Evolutionary conservation across 805 yeast genomes (phyloP), one percentile per base, ranked within the genome.

Genomic region (Kuraishia floccosa): DNA sequence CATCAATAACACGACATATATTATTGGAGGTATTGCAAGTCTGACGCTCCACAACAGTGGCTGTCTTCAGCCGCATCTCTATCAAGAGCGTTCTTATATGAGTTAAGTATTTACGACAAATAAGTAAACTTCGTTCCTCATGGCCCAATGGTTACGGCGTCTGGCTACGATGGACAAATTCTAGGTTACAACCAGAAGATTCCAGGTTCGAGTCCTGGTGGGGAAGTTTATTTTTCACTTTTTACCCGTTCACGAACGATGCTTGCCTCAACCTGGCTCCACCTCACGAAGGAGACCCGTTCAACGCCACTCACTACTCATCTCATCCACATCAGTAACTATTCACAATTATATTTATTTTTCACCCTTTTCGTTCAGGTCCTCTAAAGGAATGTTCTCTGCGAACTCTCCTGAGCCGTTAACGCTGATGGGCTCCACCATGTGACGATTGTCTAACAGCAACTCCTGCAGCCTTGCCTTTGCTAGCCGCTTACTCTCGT

Each of bases 141-240:
- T 70, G 76, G 76, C 76, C 76, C 74, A 70, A 70, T 70, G 76
- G 76, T 70, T 73, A 69, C 70, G 76, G 76, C 76, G 76, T 70
- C 74, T 68, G 76, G 75, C 76, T 70, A 69, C 76, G 76, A 64
- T 59, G 24, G 47, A 30, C 33, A 36, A 39, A 35, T 39, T 38
- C 42, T 34, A 33, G n/a, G n/a, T 39, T 33, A 42, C 38, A 56
- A 57, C 61, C 63, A 54, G 60, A 51, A 57, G 63, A 57, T 58
- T 63, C 66, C 67, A 63, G 68, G 68, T 63, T 63, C 67, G 63
- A 63, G 62, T 63, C 68, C 68, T 63, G 68, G 64, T 62, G 65
- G 65, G 65, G 60, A 54, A 56, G 60, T 46, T 38, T 36, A 41
- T 37, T 47, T 45, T 28, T 20, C 11, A 20, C 18, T 26, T 26